Evolutionary conservation across 148 eudicot species (phyloP).

Genomic region (Beta vulgaris): DNA sequence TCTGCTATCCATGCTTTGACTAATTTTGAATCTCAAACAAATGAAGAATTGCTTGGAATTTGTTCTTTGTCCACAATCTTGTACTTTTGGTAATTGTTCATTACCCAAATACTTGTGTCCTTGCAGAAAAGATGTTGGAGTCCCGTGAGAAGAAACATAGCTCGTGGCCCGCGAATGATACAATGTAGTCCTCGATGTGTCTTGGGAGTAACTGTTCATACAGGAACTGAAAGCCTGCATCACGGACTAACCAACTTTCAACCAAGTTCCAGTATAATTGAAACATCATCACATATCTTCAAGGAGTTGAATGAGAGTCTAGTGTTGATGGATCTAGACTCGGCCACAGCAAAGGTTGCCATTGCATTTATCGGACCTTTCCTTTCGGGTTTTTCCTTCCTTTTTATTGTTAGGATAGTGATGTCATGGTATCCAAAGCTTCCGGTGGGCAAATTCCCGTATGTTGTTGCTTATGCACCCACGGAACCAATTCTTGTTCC

Average conservation of each 20-base stretch:
- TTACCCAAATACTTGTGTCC: neutral
- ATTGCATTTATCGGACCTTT: constrained; percentile 74
- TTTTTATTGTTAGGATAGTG: constrained; percentile 77
- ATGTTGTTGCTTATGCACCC: constrained; percentile 83
- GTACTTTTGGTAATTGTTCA: neutral
- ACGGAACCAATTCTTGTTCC: constrained; percentile 75
- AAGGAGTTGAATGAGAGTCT: constrained; percentile 30
- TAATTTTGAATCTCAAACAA: neutral
- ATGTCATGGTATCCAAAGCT: constrained; percentile 99
- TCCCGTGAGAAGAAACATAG: constrained; percentile 27
- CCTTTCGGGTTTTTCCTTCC: constrained; percentile 73
- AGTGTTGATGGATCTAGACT: constrained; percentile 63
- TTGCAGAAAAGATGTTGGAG: constrained; percentile 32
- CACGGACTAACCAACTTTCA: constrained; percentile 16
- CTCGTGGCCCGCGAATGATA: constrained; percentile 9
- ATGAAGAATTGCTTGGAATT: neutral
- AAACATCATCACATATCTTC: constrained; percentile 23
- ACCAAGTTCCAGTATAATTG: neutral
- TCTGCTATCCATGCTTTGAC: neutral
- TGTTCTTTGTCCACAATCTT: neutral
- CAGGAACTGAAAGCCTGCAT: constrained; percentile 20
- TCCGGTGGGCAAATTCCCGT: constrained; percentile 83
- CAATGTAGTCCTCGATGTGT: constrained; percentile 32
- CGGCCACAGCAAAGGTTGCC: constrained; percentile 72
- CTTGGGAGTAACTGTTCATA: constrained; percentile 18